Percentiles rank a stretch among this genome's conserved stretches.
phyloP scores from a whole-genome alignment of 2,329 filamentous ascomycete species.

The Ophiostoma sp. region DNA sequence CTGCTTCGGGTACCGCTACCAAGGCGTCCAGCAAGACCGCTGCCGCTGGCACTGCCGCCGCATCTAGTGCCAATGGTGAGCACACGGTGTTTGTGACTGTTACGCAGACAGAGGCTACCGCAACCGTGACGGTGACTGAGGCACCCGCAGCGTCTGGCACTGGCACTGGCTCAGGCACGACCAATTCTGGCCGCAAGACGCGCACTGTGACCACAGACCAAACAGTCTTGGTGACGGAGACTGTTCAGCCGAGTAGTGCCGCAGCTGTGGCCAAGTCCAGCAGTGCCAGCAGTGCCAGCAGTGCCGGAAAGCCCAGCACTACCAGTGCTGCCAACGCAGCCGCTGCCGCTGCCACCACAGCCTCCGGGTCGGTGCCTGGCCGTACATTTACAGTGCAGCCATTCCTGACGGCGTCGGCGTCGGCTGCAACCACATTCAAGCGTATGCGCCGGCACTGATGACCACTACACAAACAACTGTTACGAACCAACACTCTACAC shows the following conservation, averaged over 20 bases:
- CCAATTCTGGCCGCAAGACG: conserved; percentile 14
- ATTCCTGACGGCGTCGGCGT: conserved; percentile 8
- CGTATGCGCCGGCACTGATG: conserved; percentile 12
- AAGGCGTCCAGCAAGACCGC: not conserved
- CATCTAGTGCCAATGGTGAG: not conserved
- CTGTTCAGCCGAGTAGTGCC: conserved; percentile 5
- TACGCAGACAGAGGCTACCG: not conserved
- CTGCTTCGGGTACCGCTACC: not conserved
- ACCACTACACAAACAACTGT: not conserved
- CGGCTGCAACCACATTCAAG: not conserved
- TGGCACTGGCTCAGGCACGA: not conserved
- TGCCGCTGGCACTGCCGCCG: not conserved
- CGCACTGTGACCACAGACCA: not conserved
- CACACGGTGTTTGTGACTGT: conserved; percentile 10
- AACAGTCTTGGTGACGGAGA: not conserved
- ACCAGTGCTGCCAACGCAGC: not conserved
- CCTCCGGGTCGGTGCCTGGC: not conserved
- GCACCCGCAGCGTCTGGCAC: not conserved
- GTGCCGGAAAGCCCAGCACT: not conserved
- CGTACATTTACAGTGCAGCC: not conserved
- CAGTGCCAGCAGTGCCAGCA: not conserved
- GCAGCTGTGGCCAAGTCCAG: not conserved
- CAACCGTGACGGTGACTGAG: conserved; percentile 14
- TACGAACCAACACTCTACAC: not conserved
- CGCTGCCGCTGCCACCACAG: not conserved